phyloP scores from a whole-genome alignment of 2,329 filamentous ascomycete species.

The Cadophora sp. region DNA sequence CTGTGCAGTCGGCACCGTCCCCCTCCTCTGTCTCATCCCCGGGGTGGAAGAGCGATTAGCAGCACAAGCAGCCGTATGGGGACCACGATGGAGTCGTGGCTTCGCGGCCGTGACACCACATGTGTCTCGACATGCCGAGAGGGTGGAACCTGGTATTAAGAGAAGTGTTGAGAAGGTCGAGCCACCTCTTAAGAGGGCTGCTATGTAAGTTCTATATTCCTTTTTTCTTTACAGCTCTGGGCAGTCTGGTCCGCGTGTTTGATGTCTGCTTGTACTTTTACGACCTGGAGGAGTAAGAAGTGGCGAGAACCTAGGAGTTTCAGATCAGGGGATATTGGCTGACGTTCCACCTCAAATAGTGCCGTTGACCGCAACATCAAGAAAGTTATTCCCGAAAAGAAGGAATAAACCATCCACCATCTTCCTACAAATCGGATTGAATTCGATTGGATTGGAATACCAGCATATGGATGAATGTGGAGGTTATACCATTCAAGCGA shows the following conservation, averaged over 20 bases:
- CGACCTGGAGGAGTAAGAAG: not conserved
- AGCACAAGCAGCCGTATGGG: conserved; percentile 37
- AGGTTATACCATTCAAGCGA: conserved; percentile 12
- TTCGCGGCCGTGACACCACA: conserved; percentile 27
- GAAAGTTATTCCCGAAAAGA: conserved; percentile 25
- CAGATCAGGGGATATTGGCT: not conserved
- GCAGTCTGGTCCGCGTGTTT: too few species aligned
- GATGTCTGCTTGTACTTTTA: too few species aligned
- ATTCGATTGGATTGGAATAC: not conserved
- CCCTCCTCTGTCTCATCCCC: conserved; percentile 38
- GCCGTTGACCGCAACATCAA: conserved; percentile 35
- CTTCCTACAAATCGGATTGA: not conserved
- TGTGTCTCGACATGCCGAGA: conserved; percentile 26
- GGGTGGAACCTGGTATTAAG: conserved; percentile 31
- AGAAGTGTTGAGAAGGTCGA: conserved; percentile 33
- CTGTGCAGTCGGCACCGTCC: conserved; percentile 29
- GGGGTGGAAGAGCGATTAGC: conserved; percentile 37
- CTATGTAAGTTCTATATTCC: conserved; percentile 31
- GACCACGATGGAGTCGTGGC: conserved; percentile 35
- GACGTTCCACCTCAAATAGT: conserved; percentile 19
- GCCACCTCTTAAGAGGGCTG: conserved; percentile 37
- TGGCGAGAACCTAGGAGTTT: not conserved
- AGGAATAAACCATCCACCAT: not conserved
- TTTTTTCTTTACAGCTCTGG: too few species aligned
- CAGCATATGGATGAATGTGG: not conserved